Percentiles rank a stretch among this genome's conserved stretches.
phyloP scores from a whole-genome alignment of 768 basidiomycete species.

The Wakefieldia striispora region DNA sequence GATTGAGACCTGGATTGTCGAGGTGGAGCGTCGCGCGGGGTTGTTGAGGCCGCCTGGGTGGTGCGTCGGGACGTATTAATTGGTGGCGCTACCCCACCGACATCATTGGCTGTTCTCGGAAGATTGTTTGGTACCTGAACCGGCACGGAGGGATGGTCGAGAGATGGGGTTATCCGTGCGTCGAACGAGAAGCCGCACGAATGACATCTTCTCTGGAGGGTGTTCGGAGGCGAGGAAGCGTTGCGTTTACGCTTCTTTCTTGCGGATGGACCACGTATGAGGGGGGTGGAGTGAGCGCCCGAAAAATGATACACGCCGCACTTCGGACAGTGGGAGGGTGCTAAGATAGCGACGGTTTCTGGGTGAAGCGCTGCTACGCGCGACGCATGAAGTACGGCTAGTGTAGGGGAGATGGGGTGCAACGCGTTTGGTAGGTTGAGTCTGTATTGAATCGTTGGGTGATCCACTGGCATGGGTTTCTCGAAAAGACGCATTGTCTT shows the following conservation, averaged over 20 bases:
- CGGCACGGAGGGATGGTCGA: background rate
- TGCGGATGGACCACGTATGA: conserved; percentile 23
- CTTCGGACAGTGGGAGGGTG: conserved; percentile 41
- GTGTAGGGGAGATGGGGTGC: conserved; percentile 48
- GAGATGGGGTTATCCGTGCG: background rate
- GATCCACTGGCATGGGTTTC: background rate
- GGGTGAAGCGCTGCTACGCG: conserved; percentile 36
- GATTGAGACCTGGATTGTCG: conserved; percentile 33
- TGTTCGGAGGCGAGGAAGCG: background rate
- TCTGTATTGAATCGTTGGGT: conserved; percentile 40
- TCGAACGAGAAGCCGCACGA: conserved; percentile 18
- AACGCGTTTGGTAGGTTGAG: conserved; percentile 48
- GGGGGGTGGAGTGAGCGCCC: conserved; percentile 37
- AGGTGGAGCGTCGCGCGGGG: background rate
- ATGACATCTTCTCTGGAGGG: conserved; percentile 17
- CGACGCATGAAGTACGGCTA: conserved; percentile 61
- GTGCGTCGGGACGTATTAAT: background rate
- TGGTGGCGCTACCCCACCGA: background rate
- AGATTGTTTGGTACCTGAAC: background rate
- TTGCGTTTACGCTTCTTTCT: conserved; percentile 17
- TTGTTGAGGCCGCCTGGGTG: background rate
- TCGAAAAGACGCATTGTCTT: conserved; percentile 16
- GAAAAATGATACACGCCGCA: conserved; percentile 53
- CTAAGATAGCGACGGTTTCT: conserved; percentile 21
- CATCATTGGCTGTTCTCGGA: background rate